Conservation (phyloP, 495 filamentous ascomycete species). For the Amphirosellinia nigrospora region DNA sequence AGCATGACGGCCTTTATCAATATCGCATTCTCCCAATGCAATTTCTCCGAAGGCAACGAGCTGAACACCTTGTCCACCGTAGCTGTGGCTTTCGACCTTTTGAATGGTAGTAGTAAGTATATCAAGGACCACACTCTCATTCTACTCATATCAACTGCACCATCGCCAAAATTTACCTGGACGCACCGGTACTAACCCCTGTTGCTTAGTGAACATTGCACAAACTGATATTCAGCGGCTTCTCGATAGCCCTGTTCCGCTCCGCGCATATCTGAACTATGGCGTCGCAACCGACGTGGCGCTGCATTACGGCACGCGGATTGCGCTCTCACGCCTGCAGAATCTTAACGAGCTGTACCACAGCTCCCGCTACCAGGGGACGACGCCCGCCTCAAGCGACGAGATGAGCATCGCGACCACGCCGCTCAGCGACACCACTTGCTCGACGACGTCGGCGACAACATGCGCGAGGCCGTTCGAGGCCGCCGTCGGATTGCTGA, state of each 20-base stretch:
- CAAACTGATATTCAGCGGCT: conserved; percentile 35
- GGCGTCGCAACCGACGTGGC: conserved; percentile 29
- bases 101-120: conserved; percentile 34
- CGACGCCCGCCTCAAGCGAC: conserved; percentile 18
- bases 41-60: conserved; percentile 21
- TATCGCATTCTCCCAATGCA: conserved; percentile 36
- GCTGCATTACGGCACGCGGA: conserved; percentile 30
- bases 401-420: conserved; percentile 17
- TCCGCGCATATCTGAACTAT: conserved; percentile 31
- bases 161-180: not conserved
- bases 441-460: not conserved
- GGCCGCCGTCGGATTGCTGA: conserved; percentile 29
- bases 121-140: not conserved
- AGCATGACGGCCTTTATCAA: conserved; percentile 40
- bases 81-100: conserved; percentile 38
- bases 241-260: conserved; percentile 36
- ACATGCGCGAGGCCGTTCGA: conserved; percentile 26
- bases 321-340: conserved; percentile 33
- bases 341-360: conserved; percentile 33
- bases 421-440: conserved; percentile 10
- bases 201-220: conserved; percentile 29
- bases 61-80: conserved; percentile 25
- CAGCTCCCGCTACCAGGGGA: not conserved
- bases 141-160: not conserved
- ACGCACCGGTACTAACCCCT: not conserved